Percentiles rank a stretch among this genome's conserved stretches.
Evolutionary conservation across 1,284 basidiomycete species (phyloP).

Genomic region (Rhodotorula sp.): DNA sequence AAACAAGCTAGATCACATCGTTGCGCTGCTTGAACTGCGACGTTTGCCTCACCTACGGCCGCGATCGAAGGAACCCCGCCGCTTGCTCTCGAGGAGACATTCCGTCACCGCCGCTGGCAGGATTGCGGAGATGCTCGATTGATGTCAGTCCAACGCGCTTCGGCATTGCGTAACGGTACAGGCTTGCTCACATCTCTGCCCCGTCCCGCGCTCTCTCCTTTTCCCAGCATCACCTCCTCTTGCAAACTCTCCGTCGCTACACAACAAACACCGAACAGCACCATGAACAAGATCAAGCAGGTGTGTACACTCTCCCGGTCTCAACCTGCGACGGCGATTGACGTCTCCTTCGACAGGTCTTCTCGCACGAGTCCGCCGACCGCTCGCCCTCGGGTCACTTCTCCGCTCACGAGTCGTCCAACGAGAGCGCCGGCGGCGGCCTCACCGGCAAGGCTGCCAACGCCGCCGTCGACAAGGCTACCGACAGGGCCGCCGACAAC

Average conservation of each 20-base stretch:
- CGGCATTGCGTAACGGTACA: no score
- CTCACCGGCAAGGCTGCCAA: no score
- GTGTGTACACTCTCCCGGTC: not conserved
- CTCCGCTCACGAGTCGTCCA: not conserved
- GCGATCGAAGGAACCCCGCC: not conserved
- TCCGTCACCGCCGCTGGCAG: no score
- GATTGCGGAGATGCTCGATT: no score
- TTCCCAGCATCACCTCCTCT: not conserved
- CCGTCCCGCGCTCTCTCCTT: not conserved
- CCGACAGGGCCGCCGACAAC: not conserved
- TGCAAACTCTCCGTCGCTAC: not conserved
- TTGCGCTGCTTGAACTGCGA: no score
- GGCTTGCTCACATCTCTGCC: no score
- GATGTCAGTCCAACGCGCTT: no score
- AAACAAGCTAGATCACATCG: no score
- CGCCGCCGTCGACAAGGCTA: no score
- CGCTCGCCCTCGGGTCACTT: not conserved
- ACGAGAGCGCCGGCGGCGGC: not conserved
- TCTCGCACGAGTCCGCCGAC: conserved; percentile 20
- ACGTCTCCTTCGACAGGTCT: conserved; percentile 15
- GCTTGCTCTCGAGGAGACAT: no score
- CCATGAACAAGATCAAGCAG: conserved; percentile 26
- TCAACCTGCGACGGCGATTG: not conserved
- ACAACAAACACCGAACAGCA: not conserved
- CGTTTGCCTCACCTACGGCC: no score